Conservation (phyloP, 2,329 filamentous ascomycete species). For the Fusarium sp. region DNA sequence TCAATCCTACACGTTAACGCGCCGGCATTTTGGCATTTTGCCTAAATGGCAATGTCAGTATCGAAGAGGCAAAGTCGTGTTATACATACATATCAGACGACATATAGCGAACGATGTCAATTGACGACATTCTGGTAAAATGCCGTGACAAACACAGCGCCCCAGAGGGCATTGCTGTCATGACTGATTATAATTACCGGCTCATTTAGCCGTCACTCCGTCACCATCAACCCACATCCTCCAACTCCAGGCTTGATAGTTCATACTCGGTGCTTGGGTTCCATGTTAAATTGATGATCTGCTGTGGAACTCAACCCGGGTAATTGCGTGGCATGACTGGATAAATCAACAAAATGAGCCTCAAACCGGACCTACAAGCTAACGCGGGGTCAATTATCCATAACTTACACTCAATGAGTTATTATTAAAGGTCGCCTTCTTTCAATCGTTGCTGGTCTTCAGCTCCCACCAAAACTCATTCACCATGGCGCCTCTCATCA, state of each 20-base stretch:
- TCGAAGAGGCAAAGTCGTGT: neutral
- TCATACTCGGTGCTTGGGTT: constrained; percentile 6
- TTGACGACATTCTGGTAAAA: constrained; percentile 11
- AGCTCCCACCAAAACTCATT: neutral
- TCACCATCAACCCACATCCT: constrained; percentile 21
- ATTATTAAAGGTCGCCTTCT: constrained; percentile 7
- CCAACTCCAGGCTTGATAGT: neutral
- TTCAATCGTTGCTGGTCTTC: neutral
- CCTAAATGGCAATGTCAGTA: constrained; percentile 17
- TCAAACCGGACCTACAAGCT: constrained; percentile 24
- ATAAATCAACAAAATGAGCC: constrained; percentile 40
- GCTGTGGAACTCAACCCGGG: constrained; percentile 37
- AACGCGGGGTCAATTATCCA: constrained; percentile 36
- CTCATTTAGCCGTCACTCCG: constrained; percentile 29
- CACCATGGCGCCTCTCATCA: constrained; percentile 71
- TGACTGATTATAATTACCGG: neutral
- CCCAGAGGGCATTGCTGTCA: neutral
- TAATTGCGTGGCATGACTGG: constrained; percentile 40
- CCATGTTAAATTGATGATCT: constrained; percentile 3
- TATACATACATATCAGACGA: constrained; percentile 2
- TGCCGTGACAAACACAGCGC: neutral
- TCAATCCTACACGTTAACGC: neutral
- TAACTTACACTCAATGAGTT: constrained; percentile 5
- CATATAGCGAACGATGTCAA: constrained; percentile 5
- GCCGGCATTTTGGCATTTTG: constrained; percentile 18